Conservation (phyloP, 169 alveolate species). For the Eimeria brunetti region DNA sequence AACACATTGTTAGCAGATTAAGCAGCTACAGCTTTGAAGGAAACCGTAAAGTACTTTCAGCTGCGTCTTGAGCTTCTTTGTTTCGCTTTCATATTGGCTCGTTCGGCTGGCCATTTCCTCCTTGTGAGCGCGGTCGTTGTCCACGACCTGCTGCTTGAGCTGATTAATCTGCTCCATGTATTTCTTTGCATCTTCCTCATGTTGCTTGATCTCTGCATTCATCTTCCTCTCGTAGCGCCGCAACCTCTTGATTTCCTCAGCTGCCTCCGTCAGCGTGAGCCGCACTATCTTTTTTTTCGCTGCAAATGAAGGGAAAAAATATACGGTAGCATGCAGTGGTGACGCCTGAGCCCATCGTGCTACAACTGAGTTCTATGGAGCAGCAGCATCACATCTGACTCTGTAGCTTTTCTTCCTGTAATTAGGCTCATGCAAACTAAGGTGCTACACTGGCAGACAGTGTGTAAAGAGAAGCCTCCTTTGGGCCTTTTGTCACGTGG, state of each 20-base stretch:
- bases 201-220: not conserved
- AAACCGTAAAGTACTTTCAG: not conserved
- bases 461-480: not conserved
- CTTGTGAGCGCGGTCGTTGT: slow-evolving; percentile 19
- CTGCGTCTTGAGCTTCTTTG: slow-evolving; percentile 41
- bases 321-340: not conserved
- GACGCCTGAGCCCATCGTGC: not conserved
- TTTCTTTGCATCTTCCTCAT: slow-evolving; percentile 1
- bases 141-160: slow-evolving; percentile 35
- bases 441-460: not conserved
- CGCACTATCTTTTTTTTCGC: slow-evolving; percentile 55
- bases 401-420: not conserved
- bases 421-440: not conserved
- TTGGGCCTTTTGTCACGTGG: not conserved
- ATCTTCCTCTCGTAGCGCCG: slow-evolving; percentile 58
- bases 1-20: not conserved
- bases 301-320: not conserved
- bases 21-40: not conserved
- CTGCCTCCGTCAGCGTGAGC: slow-evolving; percentile 76
- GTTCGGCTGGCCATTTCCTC: slow-evolving; percentile 44
- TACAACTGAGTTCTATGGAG: not conserved
- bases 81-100: slow-evolving; percentile 26
- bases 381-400: not conserved
- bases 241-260: slow-evolving; percentile 77
- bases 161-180: not conserved